Conservation (phyloP, 192 early-diverging fungal species). For the Bifiguratus adelaidae region DNA sequence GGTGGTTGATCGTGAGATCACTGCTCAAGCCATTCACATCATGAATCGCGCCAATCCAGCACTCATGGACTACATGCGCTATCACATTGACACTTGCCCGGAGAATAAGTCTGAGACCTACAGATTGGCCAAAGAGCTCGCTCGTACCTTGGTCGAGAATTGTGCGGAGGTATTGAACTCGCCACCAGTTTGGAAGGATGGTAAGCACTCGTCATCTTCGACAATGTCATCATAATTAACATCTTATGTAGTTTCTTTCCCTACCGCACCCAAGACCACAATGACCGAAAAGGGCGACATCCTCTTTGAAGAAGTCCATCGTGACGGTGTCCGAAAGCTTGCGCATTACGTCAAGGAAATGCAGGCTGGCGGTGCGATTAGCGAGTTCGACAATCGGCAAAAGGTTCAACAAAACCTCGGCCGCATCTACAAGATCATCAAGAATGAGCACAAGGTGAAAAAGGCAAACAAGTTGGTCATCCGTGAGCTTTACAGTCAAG, state of each 20-base stretch:
- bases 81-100: conserved; percentile 71
- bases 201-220: conserved; percentile 26
- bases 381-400: conserved; percentile 66
- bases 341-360: conserved; percentile 89
- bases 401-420: conserved; percentile 69
- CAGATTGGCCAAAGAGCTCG: conserved; percentile 68
- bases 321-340: conserved; percentile 76
- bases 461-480: conserved; percentile 58
- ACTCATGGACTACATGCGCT: conserved; percentile 78
- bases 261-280: conserved; percentile 71
- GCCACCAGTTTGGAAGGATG: conserved; percentile 83
- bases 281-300: conserved; percentile 77
- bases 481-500: conserved; percentile 59
- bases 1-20: conserved; percentile 85
- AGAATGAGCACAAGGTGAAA: conserved; percentile 68
- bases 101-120: conserved; percentile 76
- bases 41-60: conserved; percentile 84
- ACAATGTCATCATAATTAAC: background rate
- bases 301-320: conserved; percentile 75
- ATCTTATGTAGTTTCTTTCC: conserved; percentile 52
- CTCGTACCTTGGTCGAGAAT: conserved; percentile 79
- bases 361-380: conserved; percentile 57
- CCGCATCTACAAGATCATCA: conserved; percentile 70
- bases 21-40: conserved; percentile 79
- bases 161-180: conserved; percentile 69